phyloP scores from a whole-genome alignment of 1,284 basidiomycete species.

The Malassezia furfur region DNA sequence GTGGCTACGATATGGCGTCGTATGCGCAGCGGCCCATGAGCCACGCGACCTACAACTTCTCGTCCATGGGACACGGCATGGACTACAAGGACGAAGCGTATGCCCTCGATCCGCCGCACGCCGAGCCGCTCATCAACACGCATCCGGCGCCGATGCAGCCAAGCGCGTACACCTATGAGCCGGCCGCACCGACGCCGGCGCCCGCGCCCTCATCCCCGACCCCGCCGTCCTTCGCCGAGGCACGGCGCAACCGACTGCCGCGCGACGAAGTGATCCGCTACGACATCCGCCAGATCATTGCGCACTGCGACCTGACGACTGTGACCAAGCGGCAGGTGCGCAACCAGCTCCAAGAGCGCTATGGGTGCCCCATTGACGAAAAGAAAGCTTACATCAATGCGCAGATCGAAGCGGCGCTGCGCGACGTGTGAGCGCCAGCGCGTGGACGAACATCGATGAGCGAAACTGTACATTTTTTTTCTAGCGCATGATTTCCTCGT shows the following conservation, averaged over 20 bases:
- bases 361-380: conserved; percentile 27
- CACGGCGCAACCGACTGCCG: conserved; percentile 19
- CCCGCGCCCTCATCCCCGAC: background rate
- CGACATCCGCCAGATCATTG: conserved; percentile 37
- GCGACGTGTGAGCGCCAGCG: background rate
- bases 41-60: background rate
- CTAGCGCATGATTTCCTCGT: conserved; percentile 29
- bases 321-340: conserved; percentile 40
- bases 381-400: conserved; percentile 42
- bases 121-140: background rate
- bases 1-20: conserved; percentile 3
- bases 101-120: background rate
- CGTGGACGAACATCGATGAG: background rate
- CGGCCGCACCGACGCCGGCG: conserved; percentile 2
- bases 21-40: background rate
- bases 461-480: background rate
- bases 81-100: background rate
- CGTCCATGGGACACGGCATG: background rate
- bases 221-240: background rate
- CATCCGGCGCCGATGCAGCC: conserved; percentile 15
- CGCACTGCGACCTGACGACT: conserved; percentile 33
- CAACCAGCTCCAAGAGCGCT: conserved; percentile 30
- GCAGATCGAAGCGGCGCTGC: conserved; percentile 32
- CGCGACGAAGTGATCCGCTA: conserved; percentile 32
- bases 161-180: background rate